A percentile compares a stretch with the other conserved stretches of the same genome.
Evolutionary conservation across 2,329 filamentous ascomycete species (phyloP).

Genomic region (Arthrobotrys musiformis): DNA sequence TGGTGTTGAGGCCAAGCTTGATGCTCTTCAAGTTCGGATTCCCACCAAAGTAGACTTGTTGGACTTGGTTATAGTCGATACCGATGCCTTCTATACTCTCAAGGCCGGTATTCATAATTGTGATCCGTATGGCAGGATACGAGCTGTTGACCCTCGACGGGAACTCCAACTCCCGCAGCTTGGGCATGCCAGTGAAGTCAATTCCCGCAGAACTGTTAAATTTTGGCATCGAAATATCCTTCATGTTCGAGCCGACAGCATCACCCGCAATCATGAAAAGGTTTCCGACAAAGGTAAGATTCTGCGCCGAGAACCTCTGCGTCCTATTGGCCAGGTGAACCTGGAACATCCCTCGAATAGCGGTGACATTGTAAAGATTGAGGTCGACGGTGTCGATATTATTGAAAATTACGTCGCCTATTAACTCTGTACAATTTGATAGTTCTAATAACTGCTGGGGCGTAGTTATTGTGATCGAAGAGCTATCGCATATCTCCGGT

Average conservation of each 20-base stretch:
- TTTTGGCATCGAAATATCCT: conserved; percentile 34
- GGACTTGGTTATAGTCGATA: conserved; percentile 41
- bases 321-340: conserved; percentile 46
- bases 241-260: conserved; percentile 32
- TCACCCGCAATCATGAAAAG: conserved; percentile 48
- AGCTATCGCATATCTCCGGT: conserved; percentile 40
- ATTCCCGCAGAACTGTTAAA: conserved; percentile 38
- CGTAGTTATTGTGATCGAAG: conserved; percentile 39
- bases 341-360: conserved; percentile 48
- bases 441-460: conserved; percentile 29
- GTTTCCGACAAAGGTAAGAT: conserved; percentile 46
- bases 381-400: conserved; percentile 46
- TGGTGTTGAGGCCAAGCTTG: conserved; percentile 21
- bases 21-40: conserved; percentile 47
- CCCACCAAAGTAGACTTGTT: conserved; percentile 47
- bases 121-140: conserved; percentile 41
- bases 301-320: conserved; percentile 33
- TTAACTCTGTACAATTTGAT: conserved; percentile 37
- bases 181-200: conserved; percentile 43
- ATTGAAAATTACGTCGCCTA: conserved; percentile 44
- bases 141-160: conserved; percentile 42
- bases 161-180: conserved; percentile 33
- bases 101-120: conserved; percentile 45
- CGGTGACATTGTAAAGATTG: conserved; percentile 30
- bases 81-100: conserved; percentile 22